A percentile compares a stretch with the other conserved stretches of the same genome.
These are phyloP conservation scores for Suhomyces yuchorum DNA, from an alignment of 1,139 yeast species.

Conservation along the genomic window DNA sequence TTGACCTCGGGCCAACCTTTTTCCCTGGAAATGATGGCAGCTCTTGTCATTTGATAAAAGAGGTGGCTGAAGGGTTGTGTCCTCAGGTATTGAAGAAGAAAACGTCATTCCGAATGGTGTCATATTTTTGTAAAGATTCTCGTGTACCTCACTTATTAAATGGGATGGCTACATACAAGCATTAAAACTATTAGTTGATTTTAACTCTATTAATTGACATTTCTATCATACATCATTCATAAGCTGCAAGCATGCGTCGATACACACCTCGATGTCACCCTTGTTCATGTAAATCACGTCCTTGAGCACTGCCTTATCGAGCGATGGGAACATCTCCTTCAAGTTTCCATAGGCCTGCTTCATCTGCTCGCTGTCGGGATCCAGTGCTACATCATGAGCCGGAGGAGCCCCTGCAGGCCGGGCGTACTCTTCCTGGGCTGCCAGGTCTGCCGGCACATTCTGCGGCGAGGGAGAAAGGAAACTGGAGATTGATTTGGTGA, in stretches of 20 bases:
- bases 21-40: too few species aligned
- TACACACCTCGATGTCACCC: conserved; percentile 72
- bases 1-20: background rate
- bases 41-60: too few species aligned
- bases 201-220: background rate
- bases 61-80: too few species aligned
- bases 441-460: conserved; percentile 14
- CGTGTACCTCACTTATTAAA: too few species aligned
- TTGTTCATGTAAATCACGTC: conserved; percentile 72
- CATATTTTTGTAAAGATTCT: too few species aligned
- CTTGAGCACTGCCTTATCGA: conserved; percentile 66
- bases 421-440: background rate
- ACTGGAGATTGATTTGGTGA: conserved; percentile 50
- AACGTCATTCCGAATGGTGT: too few species aligned
- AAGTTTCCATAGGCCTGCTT: conserved; percentile 46
- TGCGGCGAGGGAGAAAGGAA: conserved; percentile 49
- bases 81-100: too few species aligned
- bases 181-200: background rate
- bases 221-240: conserved; percentile 19
- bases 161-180: too few species aligned
- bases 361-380: conserved; percentile 14
- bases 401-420: conserved; percentile 8
- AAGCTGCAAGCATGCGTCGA: conserved; percentile 59
- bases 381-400: background rate
- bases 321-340: conserved; percentile 71